phyloP scores from a whole-genome alignment of 2,329 filamentous ascomycete species.

The Lachnellula cervina region DNA sequence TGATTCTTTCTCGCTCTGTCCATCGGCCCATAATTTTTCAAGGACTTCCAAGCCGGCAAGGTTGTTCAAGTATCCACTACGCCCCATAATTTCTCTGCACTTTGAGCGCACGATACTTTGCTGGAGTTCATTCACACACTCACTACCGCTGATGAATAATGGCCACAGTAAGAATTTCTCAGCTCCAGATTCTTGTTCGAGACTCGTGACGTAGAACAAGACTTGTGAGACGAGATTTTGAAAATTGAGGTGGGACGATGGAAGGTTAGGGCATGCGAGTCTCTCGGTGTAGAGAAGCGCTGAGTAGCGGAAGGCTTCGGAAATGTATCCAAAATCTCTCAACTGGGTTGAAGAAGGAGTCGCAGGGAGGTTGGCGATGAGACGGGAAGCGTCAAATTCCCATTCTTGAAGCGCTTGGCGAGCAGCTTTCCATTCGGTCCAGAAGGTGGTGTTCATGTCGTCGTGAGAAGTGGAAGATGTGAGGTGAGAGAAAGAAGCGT shows the following conservation, averaged over 20 bases:
- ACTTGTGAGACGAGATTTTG: conserved; percentile 79
- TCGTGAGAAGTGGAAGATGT: conserved; percentile 42
- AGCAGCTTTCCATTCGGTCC: conserved; percentile 80
- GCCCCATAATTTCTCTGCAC: conserved; percentile 79
- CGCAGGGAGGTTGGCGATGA: conserved; percentile 47
- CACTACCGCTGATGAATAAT: conserved; percentile 82
- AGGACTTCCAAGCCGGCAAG: conserved; percentile 78
- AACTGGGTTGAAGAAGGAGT: conserved; percentile 55
- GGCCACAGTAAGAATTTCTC: conserved; percentile 94
- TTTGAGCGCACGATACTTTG: conserved; percentile 73
- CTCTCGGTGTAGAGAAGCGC: conserved; percentile 87
- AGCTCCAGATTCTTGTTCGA: conserved; percentile 65
- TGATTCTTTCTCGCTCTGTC: conserved; percentile 10
- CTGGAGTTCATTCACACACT: conserved; percentile 78
- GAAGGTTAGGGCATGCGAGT: conserved; percentile 69
- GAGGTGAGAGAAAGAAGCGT: conserved; percentile 41
- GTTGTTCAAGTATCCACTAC: conserved; percentile 92
- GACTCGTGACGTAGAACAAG: conserved; percentile 74
- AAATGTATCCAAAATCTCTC: conserved; percentile 73
- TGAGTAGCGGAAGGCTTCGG: conserved; percentile 84
- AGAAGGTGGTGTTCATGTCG: conserved; percentile 64
- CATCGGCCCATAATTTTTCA: conserved; percentile 69
- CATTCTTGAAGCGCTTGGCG: conserved; percentile 73
- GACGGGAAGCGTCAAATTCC: conserved; percentile 61
- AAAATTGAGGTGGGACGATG: conserved; percentile 71